Evolutionary conservation across 176 grass and related monocot species (phyloP), one percentile per base, ranked within the genome.

Genomic region (Eleusine indica): DNA sequence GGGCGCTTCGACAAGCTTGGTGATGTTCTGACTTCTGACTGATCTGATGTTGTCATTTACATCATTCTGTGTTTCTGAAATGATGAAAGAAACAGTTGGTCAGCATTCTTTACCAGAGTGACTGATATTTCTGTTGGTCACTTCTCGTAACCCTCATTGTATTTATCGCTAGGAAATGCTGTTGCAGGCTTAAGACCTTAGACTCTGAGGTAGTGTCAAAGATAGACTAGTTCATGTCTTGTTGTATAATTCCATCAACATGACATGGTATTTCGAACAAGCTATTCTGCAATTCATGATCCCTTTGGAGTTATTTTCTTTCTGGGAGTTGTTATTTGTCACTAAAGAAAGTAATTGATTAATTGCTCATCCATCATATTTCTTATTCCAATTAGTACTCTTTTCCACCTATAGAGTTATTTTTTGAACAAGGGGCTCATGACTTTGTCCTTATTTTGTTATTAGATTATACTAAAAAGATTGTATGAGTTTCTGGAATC

Each of bases 11-110:
- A 92, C 91, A 52, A 90, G 83, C 83, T 89, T 98, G 91, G 96
- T 98, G 87, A 98, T 98, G 96, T 98, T 98, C 89, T 90, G 87
- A 92, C 83, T 80, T 90, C 87, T 89, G 77, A 89, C 70, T 83
- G 57, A 79, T 68, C 61, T 69, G 18, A 0, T 74, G 52, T 78
- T 49, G 78, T 49, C 67, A 68, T 43, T 68, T 73, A 74, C 21
- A 62, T 62, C 58, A 28, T 25, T 64, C 13, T 61, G 69, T 73
- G 21, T 72, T 47, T 37, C 78, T 38, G 11, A 52, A 56, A 76
- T 35, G 32, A 47, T 2, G 21, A 47, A 82, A 68, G 52, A n/a
- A 80, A 66, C 40, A 9, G 64, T 86, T 78, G 57, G 62, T 81
- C 39, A 57, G 60, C 41, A 86, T 73, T 82, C 78, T 66, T 41